These are phyloP conservation scores for Boletus pseudopeckii DNA, from an alignment of 768 basidiomycete genomes.

Conservation along the genomic window DNA sequence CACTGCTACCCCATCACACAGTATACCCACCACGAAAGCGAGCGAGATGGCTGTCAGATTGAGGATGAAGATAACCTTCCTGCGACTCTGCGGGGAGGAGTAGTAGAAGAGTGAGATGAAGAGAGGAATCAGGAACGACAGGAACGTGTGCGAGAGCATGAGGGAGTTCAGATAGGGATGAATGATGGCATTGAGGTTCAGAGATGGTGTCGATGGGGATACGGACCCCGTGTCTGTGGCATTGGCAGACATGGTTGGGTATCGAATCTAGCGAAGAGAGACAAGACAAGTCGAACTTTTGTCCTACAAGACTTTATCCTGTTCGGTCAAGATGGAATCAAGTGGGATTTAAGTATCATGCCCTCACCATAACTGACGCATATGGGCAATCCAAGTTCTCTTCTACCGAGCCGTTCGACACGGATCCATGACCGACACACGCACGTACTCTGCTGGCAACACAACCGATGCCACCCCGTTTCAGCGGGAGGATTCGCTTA, in stretches of 20 bases:
- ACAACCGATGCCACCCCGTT: too few relatives aligned
- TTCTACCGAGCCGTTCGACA: too few relatives aligned
- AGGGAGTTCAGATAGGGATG: constrained; percentile 16
- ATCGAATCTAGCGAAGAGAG: not conserved
- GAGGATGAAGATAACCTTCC: constrained; percentile 19
- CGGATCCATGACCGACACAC: too few relatives aligned
- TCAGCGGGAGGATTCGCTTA: too few relatives aligned
- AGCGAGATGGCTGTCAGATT: constrained; percentile 11
- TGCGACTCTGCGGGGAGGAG: constrained; percentile 9
- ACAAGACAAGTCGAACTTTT: not conserved
- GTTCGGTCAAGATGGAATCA: too few relatives aligned
- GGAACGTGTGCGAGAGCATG: constrained; percentile 24
- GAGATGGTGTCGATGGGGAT: not conserved
- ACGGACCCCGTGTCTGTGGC: not conserved
- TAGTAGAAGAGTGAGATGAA: constrained; percentile 18
- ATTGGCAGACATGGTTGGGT: constrained; percentile 3
- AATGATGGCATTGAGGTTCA: not conserved
- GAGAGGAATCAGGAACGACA: constrained; percentile 21
- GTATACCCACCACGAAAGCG: constrained; percentile 11
- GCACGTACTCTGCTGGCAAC: too few relatives aligned
- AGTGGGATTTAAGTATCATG: too few relatives aligned
- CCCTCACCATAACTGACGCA: too few relatives aligned
- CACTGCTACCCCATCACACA: constrained; percentile 8
- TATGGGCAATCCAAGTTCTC: too few relatives aligned
- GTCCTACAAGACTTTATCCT: not conserved